Conservation (phyloP, 2,329 filamentous ascomycete species). For the Hymenoscyphus occultus region DNA sequence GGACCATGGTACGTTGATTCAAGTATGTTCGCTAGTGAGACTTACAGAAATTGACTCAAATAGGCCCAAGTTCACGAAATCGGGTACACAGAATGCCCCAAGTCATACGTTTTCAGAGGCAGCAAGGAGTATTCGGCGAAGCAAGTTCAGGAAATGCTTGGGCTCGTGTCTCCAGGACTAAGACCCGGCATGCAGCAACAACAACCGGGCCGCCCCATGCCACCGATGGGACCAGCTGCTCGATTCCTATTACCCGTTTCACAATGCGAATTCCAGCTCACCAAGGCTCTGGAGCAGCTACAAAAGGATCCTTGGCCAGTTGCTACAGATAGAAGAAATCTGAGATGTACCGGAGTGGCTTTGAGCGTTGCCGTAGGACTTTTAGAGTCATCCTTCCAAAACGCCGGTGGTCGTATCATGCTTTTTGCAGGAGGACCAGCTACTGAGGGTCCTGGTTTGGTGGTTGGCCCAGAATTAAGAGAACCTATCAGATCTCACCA, state of each 20-base stretch:
- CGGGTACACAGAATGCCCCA: conserved; percentile 95
- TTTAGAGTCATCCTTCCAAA: conserved; percentile 92
- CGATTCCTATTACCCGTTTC: conserved; percentile 92
- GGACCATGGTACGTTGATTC: conserved; percentile 75
- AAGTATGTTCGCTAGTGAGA: neutral
- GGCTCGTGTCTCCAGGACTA: conserved; percentile 67
- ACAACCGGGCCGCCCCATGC: conserved; percentile 69
- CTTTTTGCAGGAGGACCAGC: conserved; percentile 92
- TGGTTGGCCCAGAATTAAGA: conserved; percentile 90
- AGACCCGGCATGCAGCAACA: conserved; percentile 68
- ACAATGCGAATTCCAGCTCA: conserved; percentile 95
- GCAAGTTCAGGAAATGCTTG: conserved; percentile 99
- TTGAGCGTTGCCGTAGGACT: conserved; percentile 90
- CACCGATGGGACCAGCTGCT: conserved; percentile 76
- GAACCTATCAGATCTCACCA: conserved; percentile 98
- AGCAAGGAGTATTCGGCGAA: conserved; percentile 98
- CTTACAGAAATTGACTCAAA: neutral
- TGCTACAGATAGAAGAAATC: conserved; percentile 82
- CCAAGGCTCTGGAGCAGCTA: conserved; percentile 89
- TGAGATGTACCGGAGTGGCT: conserved; percentile 95
- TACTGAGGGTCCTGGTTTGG: conserved; percentile 94
- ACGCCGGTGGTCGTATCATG: conserved; percentile 94
- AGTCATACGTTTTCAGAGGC: conserved; percentile 96
- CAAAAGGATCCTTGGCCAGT: conserved; percentile 98
- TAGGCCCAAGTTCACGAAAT: conserved; percentile 96